Evolutionary conservation across 352 stramenopile species (phyloP).

Genomic region (Globisporangium splendens): DNA sequence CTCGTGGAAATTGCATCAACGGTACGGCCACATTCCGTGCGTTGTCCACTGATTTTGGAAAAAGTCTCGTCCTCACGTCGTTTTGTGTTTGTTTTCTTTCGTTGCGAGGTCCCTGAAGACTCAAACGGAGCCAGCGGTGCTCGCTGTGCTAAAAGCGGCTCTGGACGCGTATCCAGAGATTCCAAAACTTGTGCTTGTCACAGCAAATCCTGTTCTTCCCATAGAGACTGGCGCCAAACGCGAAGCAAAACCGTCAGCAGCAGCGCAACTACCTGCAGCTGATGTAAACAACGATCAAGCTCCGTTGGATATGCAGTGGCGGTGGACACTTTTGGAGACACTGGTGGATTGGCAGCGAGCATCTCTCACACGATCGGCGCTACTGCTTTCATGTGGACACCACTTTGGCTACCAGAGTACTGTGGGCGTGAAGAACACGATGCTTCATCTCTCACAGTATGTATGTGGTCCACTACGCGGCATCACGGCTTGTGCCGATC

Average conservation of each 20-base stretch:
- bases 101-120: too few species aligned
- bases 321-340: slow-evolving; percentile 20
- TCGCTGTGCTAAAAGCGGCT: slow-evolving; percentile 2
- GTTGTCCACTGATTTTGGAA: background rate
- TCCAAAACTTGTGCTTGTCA: slow-evolving; percentile 1
- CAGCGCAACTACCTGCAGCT: too few species aligned
- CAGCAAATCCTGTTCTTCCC: background rate
- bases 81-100: too few species aligned
- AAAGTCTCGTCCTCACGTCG: too few species aligned
- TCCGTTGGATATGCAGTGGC: slow-evolving; percentile 1
- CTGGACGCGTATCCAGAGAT: slow-evolving; percentile 1
- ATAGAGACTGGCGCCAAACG: background rate
- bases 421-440: slow-evolving; percentile 35
- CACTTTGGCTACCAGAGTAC: slow-evolving; percentile 16
- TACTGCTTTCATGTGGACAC: slow-evolving; percentile 20
- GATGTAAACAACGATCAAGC: background rate
- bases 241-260: background rate
- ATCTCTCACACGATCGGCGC: slow-evolving; percentile 16
- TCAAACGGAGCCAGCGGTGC: background rate
- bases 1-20: background rate
- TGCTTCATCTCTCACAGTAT: slow-evolving; percentile 28
- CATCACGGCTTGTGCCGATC: background rate
- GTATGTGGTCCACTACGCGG: slow-evolving; percentile 32
- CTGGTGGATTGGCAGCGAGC: slow-evolving; percentile 29
- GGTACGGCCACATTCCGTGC: background rate